Evolutionary conservation across 2,329 filamentous ascomycete genomes (phyloP), one percentile per base, ranked within the genome.

Genomic region (Corynespora cassiicola): DNA sequence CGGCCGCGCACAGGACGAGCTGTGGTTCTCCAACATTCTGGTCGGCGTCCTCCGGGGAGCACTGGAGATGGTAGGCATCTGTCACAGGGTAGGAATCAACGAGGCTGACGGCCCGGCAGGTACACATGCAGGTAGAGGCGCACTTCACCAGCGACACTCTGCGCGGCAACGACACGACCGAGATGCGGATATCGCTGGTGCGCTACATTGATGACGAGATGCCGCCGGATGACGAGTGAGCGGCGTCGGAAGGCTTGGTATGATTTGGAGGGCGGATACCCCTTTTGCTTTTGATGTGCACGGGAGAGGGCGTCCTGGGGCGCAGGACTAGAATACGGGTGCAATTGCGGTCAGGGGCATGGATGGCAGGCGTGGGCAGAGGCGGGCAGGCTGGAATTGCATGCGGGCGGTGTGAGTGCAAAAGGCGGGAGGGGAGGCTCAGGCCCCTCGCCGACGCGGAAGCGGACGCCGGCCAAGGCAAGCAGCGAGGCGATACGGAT

Each of bases 11-110:
- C 94, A 99, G 70, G 91, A 96, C 61, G 92, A 97, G 73, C 76
- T 99, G 24, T 99, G 94, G 94, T 99, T 95, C 70, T 96, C 90
- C 5, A 99, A 97, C 70, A 95, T 99, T 40, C 80, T 97, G 27
- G 96, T 94, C 58, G 94, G 94, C 27, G 88, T 99, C 27, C 75
- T 99, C 45, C 80, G 94, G 54, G 94, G 94, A 10, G 86, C 92
- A 1, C 71, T 99, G 42, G 94, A 99, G 70, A 99, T 99, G 94
- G 92, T 97, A 62, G 53, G 51, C 50, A 27, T 12, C 17, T 11
- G 20, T 39, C 5, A 12, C 18, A 5, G 17, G 15, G 9, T 11
- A 11, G n/a, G 5, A 8, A 11, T 26, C 19, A 6, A 9, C 15
- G 4, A 28, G 27, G 49, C 42, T 56, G 40, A 49, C 36, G 2